Conservation (phyloP, 2,329 filamentous ascomycete species). For the Talaromyces atroroseus region DNA sequence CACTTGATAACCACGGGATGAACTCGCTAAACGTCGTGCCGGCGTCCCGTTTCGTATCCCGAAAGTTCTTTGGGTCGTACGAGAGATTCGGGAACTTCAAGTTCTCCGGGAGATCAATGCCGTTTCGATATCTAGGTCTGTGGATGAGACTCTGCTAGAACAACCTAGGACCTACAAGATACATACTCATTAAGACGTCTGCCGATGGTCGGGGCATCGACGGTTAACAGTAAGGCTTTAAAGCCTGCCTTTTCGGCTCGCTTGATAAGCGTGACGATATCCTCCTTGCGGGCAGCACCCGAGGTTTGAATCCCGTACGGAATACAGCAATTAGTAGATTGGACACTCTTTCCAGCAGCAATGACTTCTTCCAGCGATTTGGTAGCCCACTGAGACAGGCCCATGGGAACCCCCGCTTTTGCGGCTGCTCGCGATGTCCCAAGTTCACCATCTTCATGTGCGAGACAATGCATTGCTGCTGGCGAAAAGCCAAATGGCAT, state of each 20-base stretch:
- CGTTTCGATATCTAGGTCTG: background rate
- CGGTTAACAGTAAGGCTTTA: slow-evolving; percentile 20
- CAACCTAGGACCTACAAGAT: too few species aligned
- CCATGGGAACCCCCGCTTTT: background rate
- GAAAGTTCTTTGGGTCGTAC: background rate
- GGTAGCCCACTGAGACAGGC: background rate
- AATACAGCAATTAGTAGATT: background rate
- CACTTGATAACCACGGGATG: background rate
- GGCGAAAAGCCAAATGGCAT: background rate
- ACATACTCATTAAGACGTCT: background rate
- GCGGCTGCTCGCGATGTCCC: background rate
- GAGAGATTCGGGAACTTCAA: background rate
- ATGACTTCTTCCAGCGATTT: background rate
- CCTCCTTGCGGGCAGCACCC: background rate
- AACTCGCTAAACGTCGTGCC: background rate
- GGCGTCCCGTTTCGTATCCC: background rate
- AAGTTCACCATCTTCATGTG: background rate
- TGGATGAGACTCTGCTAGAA: background rate
- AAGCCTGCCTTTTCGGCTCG: background rate
- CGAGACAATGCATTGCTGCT: background rate
- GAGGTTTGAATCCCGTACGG: background rate
- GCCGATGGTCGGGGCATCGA: slow-evolving; percentile 16
- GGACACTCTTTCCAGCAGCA: background rate
- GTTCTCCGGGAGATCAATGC: background rate
- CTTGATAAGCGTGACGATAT: background rate